Evolutionary conservation across 2,329 filamentous ascomycete species (phyloP), one percentile per base, ranked within the genome.

Genomic region (Myriosclerotinia curreyana): DNA sequence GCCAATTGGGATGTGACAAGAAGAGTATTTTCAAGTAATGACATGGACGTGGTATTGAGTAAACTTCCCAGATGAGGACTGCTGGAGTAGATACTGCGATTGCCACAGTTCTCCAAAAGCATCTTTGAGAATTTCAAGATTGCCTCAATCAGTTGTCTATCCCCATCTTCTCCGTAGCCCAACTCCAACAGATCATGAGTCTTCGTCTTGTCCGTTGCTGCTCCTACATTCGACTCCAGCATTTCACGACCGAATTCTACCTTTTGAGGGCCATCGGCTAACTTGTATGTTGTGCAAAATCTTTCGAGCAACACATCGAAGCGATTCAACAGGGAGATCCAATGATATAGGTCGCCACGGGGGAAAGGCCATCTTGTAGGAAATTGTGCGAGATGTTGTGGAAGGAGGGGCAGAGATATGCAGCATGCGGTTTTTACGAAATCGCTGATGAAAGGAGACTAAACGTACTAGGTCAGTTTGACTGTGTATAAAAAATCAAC

Each of bases 331-430:
- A 96, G 83, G 36, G 91, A 88, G 70, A 99, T 97, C 96, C 96
- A 99, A 81, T 99, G 94, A 75, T 98, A 98, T 38, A 98, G 81
- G 76, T 99, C 95, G 66, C 95, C 96, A 75, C 94, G 86, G 48
- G 94, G 94, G 74, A 98, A 96, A 2, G 93, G 92, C 95, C 95
- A 99, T 83, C 88, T 83, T 69, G 88, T 87, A 65, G 94, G 92
- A 75, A 98, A 98, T 64, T 83, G 85, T 71, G 83, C 82, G 69
- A 99, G 88, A 70, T 89, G 85, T 71, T 85, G 80, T 70, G 92
- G 91, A 69, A 99, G 83, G 75, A 90, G 85, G 72, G 89, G 87
- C 72, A 97, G 79, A 55, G 92, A 85, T 69, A 84, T 81, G 65
- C 83, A 83, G 69, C 86, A 86, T 58, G 90, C 87, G 70, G 82